Conservation (phyloP, 1,284 basidiomycete genomes). For the Tylopilus sp. region DNA sequence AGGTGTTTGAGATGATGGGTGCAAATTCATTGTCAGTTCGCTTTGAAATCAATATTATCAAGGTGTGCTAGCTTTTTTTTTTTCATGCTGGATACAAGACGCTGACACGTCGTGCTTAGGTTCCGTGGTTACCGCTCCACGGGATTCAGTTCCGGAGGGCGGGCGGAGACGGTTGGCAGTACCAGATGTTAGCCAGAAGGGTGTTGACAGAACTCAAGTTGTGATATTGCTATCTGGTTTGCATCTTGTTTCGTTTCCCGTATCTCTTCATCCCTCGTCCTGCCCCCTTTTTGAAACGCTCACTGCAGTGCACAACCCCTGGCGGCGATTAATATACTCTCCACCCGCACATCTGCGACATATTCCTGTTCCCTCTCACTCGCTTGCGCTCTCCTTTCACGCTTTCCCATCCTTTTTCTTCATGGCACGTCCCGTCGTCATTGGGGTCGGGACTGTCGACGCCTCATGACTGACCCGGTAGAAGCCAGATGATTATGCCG, state of each 20-base stretch:
- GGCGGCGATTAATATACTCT: conserved; percentile 37
- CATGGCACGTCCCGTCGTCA: neutral
- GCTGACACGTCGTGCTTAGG: conserved; percentile 57
- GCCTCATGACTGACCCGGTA: conserved; percentile 13
- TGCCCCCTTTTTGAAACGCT: neutral
- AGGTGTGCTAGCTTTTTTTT: conserved; percentile 64
- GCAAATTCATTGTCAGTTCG: conserved; percentile 85
- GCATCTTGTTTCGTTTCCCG: neutral
- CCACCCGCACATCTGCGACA: conserved; percentile 26
- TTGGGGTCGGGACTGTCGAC: too few species aligned
- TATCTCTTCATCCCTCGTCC: neutral
- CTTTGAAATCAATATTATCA: conserved; percentile 96
- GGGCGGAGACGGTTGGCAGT: conserved; percentile 97
- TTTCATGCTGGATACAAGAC: neutral
- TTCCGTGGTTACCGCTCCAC: conserved; percentile 93
- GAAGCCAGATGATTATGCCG: conserved; percentile 16
- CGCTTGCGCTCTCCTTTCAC: neutral
- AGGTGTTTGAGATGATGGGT: conserved; percentile 79
- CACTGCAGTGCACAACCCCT: conserved; percentile 20
- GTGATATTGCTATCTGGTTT: conserved; percentile 46
- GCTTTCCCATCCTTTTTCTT: neutral
- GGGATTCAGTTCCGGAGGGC: conserved; percentile 96
- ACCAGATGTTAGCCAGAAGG: conserved; percentile 95
- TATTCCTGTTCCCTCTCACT: conserved; percentile 18
- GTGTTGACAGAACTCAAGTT: conserved; percentile 95